These are phyloP conservation scores for Zangia roseola DNA, from an alignment of 768 basidiomycete species.

Conservation along the genomic window DNA sequence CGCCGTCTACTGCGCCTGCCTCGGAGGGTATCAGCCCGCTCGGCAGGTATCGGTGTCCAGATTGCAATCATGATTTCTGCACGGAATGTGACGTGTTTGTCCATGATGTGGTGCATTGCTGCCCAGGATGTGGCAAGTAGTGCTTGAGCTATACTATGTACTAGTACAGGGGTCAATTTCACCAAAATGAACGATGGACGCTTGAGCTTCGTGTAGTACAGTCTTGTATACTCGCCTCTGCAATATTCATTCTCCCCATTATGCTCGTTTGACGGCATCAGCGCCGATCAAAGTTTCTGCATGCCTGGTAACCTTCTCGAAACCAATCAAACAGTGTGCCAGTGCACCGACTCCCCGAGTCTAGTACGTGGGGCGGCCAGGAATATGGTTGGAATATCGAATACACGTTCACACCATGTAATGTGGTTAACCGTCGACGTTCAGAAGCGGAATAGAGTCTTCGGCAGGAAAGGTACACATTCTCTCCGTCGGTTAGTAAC, in stretches of 20 bases:
- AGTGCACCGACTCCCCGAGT: too few relatives aligned
- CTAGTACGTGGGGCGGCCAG: too few relatives aligned
- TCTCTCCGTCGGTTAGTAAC: too few relatives aligned
- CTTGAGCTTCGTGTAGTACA: background rate
- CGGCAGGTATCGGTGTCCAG: constrained; percentile 86
- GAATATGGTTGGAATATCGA: too few relatives aligned
- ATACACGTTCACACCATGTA: too few relatives aligned
- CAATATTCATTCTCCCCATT: constrained; percentile 24
- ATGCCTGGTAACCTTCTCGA: too few relatives aligned
- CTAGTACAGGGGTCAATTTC: background rate
- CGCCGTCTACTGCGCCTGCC: constrained; percentile 35
- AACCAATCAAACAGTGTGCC: constrained; percentile 46
- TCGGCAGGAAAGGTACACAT: too few relatives aligned
- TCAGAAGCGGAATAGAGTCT: too few relatives aligned
- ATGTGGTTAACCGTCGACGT: too few relatives aligned
- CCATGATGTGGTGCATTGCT: constrained; percentile 93
- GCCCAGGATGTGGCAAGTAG: constrained; percentile 79
- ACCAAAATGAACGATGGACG: background rate
- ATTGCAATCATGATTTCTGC: constrained; percentile 87
- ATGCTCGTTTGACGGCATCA: constrained; percentile 63
- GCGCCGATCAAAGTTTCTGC: too few relatives aligned
- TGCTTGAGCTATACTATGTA: too few relatives aligned
- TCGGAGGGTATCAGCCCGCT: constrained; percentile 76
- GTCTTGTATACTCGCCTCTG: background rate
- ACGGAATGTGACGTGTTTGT: constrained; percentile 95